A percentile compares a stretch with the other conserved stretches of the same genome.
Conservation (phyloP, 1,284 basidiomycete genomes). For the Ganoderma multipileum region DNA sequence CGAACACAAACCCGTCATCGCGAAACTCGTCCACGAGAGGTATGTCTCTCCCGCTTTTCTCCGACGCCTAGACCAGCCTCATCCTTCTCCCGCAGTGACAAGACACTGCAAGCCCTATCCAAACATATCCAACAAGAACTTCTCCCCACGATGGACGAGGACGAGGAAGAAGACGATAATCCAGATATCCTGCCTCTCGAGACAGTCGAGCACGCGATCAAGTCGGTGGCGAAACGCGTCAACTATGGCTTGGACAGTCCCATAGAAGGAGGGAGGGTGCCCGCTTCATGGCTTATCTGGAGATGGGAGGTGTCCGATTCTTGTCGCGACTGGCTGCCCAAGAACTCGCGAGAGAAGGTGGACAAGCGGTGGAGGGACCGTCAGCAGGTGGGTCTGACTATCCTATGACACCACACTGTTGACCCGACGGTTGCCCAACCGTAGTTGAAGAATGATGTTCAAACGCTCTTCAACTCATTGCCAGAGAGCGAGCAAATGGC, state of each 20-base stretch:
- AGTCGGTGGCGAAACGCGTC: constrained; percentile 61
- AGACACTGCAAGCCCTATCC: constrained; percentile 61
- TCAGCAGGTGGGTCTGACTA: constrained; percentile 55
- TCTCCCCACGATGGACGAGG: constrained; percentile 57
- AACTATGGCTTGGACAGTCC: constrained; percentile 77
- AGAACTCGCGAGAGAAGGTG: constrained; percentile 69
- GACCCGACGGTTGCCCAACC: constrained; percentile 14
- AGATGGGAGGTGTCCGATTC: constrained; percentile 83
- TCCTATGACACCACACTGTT: neutral
- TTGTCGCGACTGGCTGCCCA: constrained; percentile 71
- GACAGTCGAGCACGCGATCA: constrained; percentile 68
- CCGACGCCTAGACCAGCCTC: too few species aligned
- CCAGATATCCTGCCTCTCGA: constrained; percentile 50
- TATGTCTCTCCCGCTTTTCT: constrained; percentile 38
- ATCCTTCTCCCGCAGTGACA: constrained; percentile 59
- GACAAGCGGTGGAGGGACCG: constrained; percentile 72
- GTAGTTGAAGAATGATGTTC: constrained; percentile 69
- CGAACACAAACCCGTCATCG: constrained; percentile 76
- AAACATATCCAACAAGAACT: constrained; percentile 73
- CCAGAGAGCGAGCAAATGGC: constrained; percentile 59
- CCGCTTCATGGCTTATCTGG: constrained; percentile 78
- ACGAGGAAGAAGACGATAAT: constrained; percentile 52
- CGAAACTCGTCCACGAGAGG: constrained; percentile 85
- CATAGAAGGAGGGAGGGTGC: constrained; percentile 53
- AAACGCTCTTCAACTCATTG: constrained; percentile 58